Conservation (phyloP, 2,329 filamentous ascomycete species). For the Hysterium pulicare region DNA sequence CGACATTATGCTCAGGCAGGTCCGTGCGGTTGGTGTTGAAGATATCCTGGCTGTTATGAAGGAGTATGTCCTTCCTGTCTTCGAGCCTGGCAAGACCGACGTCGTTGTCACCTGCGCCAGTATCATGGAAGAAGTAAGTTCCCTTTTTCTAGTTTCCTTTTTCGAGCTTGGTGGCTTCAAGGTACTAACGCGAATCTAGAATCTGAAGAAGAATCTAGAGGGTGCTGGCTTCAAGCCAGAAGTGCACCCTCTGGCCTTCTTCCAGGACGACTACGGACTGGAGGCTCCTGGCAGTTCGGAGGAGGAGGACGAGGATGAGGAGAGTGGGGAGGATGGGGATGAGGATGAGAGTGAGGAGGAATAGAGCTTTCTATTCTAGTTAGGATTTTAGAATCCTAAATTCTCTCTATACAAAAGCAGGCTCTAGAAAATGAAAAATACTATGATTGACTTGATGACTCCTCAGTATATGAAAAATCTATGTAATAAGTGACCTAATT, state of each 20-base stretch:
- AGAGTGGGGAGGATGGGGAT: conserved; percentile 55
- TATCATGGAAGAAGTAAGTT: conserved; percentile 75
- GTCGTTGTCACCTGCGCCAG: conserved; percentile 85
- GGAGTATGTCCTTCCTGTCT: conserved; percentile 74
- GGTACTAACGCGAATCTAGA: too few species aligned
- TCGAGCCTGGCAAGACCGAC: conserved; percentile 76
- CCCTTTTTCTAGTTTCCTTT: conserved; percentile 1
- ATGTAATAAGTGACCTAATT: too few species aligned
- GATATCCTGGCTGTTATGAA: conserved; percentile 73
- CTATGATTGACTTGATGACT: too few species aligned
- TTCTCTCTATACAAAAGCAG: too few species aligned
- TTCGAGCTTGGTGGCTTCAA: conserved; percentile 6
- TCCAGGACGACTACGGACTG: conserved; percentile 87
- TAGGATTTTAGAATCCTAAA: too few species aligned
- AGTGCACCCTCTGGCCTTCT: conserved; percentile 70
- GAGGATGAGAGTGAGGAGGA: conserved; percentile 33
- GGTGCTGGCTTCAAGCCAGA: conserved; percentile 75
- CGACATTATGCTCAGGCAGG: conserved; percentile 69
- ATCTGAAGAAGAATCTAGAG: conserved; percentile 70
- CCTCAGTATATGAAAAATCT: too few species aligned
- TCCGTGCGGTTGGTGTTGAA: conserved; percentile 70
- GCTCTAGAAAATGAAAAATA: too few species aligned
- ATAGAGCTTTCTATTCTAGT: too few species aligned
- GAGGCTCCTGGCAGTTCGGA: conserved; percentile 60
- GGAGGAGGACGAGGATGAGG: conserved; percentile 57